phyloP scores from a whole-genome alignment of 108 stramenopile species.

The Skeletonema marinoi region DNA sequence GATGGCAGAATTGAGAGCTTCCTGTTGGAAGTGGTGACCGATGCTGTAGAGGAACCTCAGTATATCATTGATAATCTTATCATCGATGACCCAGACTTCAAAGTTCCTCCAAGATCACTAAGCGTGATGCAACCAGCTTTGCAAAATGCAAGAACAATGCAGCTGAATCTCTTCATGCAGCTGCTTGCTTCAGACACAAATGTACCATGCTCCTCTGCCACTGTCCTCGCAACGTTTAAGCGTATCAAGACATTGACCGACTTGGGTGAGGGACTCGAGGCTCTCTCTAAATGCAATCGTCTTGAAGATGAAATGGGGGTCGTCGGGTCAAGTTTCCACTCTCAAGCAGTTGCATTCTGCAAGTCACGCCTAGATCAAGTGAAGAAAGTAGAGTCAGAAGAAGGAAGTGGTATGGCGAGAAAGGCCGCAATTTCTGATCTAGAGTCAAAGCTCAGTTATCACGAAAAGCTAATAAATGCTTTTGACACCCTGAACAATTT shows the following conservation, averaged over 20 bases:
- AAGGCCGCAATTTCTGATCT: slow-evolving; percentile 42
- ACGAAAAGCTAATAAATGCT: slow-evolving; percentile 46
- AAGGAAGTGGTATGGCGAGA: slow-evolving; percentile 35
- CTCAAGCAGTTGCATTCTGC: slow-evolving; percentile 60
- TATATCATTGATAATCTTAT: slow-evolving; percentile 39
- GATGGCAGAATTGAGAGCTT: slow-evolving; percentile 29
- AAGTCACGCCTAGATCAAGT: slow-evolving; percentile 60
- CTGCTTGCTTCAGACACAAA: slow-evolving; percentile 67
- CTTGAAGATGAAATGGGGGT: slow-evolving; percentile 71
- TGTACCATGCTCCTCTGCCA: slow-evolving; percentile 55
- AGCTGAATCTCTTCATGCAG: slow-evolving; percentile 73
- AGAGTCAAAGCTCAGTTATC: slow-evolving; percentile 62
- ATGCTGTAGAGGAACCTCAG: neutral
- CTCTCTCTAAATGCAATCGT: slow-evolving; percentile 57
- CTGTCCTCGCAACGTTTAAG: slow-evolving; percentile 64
- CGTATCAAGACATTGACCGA: slow-evolving; percentile 68
- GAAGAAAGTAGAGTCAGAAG: slow-evolving; percentile 30
- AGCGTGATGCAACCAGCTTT: slow-evolving; percentile 5
- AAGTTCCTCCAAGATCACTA: neutral
- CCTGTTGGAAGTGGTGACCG: slow-evolving; percentile 24
- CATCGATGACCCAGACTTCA: slow-evolving; percentile 21
- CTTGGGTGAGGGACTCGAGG: slow-evolving; percentile 66
- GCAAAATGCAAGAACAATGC: slow-evolving; percentile 50
- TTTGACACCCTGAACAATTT: slow-evolving; percentile 70
- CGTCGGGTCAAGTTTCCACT: slow-evolving; percentile 70